Base-by-base conservation (phyloP, 768 basidiomycete species). In the Lepiota venenata region DNA sequence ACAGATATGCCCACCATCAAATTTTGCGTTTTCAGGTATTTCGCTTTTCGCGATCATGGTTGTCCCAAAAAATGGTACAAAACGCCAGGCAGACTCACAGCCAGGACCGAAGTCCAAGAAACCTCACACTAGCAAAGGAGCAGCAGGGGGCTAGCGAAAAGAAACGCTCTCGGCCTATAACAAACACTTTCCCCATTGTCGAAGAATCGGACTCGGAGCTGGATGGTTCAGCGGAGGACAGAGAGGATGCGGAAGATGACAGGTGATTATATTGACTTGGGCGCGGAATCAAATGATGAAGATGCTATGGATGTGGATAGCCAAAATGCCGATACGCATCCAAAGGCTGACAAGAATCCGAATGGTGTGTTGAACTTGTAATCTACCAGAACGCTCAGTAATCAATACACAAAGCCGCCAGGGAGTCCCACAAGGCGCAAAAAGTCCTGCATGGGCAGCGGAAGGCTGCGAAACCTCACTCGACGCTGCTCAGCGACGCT, bases 401-500 rank as follows among this genome's bases (percentile, higher is more conserved):
- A 52, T 52, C 20, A 46, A 47, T 36, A 15, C 12, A 51, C 32
- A 39, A 56, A 88, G 88, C 80, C 58, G 69, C 82, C 15, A 77
- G 78, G 40, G 88, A 91, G 69, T 79, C 85, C 0, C 90, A 90
- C 55, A 83, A 84, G 65, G 83, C 74, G 0, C 91, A 93, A 66
- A 83, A 84, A 47, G 75, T 63, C 7, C 66, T 92, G 0, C 79
- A 79, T 18, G 81, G 83, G 20, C 85, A 91, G 60, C 84, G 92
- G 10, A 81, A 79, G 40, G 87, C 88, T 0, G 78, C 87, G 2
- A 93, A 90, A 68, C 91, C 90, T 0, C 83, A 93, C 65, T 87
- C 88, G 0, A 71, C 75, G 6, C 67, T 93, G 1, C 79, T 93
- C 29, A 66, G 68, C 9, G 79, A 86, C 50, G 90, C 91, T 35